A percentile compares a stretch with the other conserved stretches of the same genome.
Conservation (phyloP, 1,284 basidiomycete species). For the Malassezia cuniculi region DNA sequence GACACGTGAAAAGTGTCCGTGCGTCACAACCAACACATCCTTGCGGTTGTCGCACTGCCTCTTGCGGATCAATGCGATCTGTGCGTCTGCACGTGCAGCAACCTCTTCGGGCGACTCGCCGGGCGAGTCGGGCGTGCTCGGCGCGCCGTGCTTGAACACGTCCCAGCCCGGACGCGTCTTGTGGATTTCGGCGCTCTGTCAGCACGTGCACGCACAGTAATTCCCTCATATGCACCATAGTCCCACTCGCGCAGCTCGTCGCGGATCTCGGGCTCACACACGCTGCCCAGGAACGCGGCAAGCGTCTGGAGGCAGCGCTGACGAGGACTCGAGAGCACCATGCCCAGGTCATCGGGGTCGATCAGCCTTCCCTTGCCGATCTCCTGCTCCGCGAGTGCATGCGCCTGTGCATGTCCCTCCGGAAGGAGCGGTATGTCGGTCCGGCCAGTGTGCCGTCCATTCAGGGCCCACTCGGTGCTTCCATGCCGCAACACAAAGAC, state of each 20-base stretch:
- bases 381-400: slow-evolving; percentile 25
- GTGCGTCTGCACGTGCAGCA: slow-evolving; percentile 29
- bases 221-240: slow-evolving; percentile 40
- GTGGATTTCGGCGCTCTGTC: slow-evolving; percentile 30
- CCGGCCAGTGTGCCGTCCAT: slow-evolving; percentile 39
- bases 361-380: slow-evolving; percentile 26
- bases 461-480: slow-evolving; percentile 42
- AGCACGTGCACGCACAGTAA: slow-evolving; percentile 11
- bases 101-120: slow-evolving; percentile 37
- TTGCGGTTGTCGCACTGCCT: slow-evolving; percentile 27
- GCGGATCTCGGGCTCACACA: slow-evolving; percentile 20
- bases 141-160: slow-evolving; percentile 38
- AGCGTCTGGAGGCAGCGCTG: slow-evolving; percentile 28
- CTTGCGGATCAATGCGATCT: slow-evolving; percentile 28
- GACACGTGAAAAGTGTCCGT: slow-evolving; percentile 40
- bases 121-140: slow-evolving; percentile 28
- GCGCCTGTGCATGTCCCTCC: slow-evolving; percentile 35
- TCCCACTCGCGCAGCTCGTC: slow-evolving; percentile 43
- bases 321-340: slow-evolving; percentile 25
- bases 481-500: slow-evolving; percentile 41
- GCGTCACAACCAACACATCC: slow-evolving; percentile 37
- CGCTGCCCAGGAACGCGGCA: slow-evolving; percentile 28
- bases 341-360: slow-evolving; percentile 28
- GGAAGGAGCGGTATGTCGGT: slow-evolving; percentile 35
- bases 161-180: slow-evolving; percentile 33